Conservation (phyloP, 2,329 filamentous ascomycete genomes). For the Simplicillium sp. region DNA sequence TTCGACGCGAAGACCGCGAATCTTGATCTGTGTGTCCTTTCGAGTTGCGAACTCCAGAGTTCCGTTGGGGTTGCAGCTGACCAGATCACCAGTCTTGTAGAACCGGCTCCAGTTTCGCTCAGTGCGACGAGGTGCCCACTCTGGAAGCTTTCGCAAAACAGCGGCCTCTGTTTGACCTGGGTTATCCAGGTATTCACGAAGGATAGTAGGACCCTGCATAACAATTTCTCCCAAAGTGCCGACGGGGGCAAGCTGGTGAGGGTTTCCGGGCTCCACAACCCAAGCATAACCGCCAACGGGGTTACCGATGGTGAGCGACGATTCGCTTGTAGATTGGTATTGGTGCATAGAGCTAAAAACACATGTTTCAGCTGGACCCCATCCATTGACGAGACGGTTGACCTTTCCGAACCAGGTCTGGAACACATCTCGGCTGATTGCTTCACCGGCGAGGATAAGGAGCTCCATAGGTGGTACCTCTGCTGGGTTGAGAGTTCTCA, state of each 20-base stretch:
- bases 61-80: slow-evolving; percentile 21
- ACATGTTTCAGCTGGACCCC: slow-evolving; percentile 2
- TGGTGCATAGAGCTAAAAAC: background rate
- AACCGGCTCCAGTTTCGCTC: slow-evolving; percentile 6
- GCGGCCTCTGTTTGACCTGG: slow-evolving; percentile 15
- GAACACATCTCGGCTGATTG: background rate
- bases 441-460: slow-evolving; percentile 2
- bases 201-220: slow-evolving; percentile 9
- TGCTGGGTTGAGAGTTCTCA: background rate
- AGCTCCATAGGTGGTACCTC: background rate
- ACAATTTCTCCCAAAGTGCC: slow-evolving; percentile 11
- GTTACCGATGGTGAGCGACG: slow-evolving; percentile 5
- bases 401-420: background rate
- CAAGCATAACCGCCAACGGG: slow-evolving; percentile 2
- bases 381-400: slow-evolving; percentile 3
- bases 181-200: slow-evolving; percentile 8
- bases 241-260: slow-evolving; percentile 5
- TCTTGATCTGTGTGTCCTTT: slow-evolving; percentile 46
- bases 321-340: background rate
- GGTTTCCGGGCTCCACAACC: slow-evolving; percentile 4
- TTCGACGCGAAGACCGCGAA: slow-evolving; percentile 44
- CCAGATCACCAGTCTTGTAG: slow-evolving; percentile 14
- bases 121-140: slow-evolving; percentile 10
- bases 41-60: slow-evolving; percentile 32
- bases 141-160: slow-evolving; percentile 11